These are phyloP conservation scores for Datisca glomerata DNA, from an alignment of 306 rosid genomes.

Conservation along the genomic window DNA sequence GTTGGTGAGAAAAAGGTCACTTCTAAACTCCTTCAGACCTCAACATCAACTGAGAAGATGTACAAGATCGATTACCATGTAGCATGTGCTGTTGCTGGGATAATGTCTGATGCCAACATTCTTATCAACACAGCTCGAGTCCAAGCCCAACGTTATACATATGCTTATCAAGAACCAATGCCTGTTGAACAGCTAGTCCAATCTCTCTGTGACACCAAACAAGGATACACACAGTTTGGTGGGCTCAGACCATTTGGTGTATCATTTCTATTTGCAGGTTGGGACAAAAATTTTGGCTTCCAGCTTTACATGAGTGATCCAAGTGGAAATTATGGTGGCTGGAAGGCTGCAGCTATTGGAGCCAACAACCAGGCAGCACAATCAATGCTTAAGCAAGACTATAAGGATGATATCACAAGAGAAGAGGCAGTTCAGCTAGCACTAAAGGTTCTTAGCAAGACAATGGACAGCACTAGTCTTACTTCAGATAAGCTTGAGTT, in stretches of 20 bases:
- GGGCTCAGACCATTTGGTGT: constrained; percentile 31
- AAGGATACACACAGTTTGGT: constrained; percentile 30
- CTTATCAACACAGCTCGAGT: constrained; percentile 29
- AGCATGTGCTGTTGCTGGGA: constrained; percentile 31
- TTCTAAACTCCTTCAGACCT: constrained; percentile 26
- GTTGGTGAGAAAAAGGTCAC: constrained; percentile 31
- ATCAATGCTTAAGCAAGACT: constrained; percentile 27
- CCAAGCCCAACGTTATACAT: constrained; percentile 24
- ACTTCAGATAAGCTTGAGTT: constrained; percentile 35
- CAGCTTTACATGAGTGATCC: constrained; percentile 33
- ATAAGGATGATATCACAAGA: constrained; percentile 27
- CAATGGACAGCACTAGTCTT: constrained; percentile 39
- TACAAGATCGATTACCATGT: constrained; percentile 26
- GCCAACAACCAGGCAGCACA: constrained; percentile 35
- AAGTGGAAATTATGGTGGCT: constrained; percentile 31
- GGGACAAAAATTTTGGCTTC: constrained; percentile 27
- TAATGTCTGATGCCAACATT: constrained; percentile 36
- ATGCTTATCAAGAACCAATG: constrained; percentile 27
- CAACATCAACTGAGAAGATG: constrained; percentile 30
- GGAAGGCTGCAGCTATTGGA: constrained; percentile 31
- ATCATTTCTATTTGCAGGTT: constrained; percentile 26
- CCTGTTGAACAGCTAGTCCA: constrained; percentile 32
- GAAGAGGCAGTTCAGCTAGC: constrained; percentile 31
- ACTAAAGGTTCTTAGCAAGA: constrained; percentile 34
- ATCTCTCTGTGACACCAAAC: constrained; percentile 29